Evolutionary conservation across 2,329 filamentous ascomycete genomes (phyloP).

Genomic region (Fusarium sacchari): DNA sequence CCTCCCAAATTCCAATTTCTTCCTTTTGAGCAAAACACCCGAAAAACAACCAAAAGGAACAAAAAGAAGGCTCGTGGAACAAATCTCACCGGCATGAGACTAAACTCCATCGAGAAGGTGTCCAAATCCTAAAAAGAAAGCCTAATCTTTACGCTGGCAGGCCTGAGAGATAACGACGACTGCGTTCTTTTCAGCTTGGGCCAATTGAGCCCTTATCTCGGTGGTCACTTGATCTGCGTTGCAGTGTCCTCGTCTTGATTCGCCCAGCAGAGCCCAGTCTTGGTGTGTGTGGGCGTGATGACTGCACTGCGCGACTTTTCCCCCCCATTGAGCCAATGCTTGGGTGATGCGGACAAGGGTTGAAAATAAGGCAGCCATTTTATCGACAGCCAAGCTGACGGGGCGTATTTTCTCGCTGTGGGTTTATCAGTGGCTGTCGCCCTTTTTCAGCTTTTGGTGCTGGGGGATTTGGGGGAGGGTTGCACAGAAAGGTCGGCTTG

Average conservation of each 20-base stretch:
- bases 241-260: not conserved
- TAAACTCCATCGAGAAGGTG: conserved; percentile 2
- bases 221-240: not conserved
- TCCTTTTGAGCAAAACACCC: too few species aligned
- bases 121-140: not conserved
- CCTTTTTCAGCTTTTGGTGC: not conserved
- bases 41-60: not conserved
- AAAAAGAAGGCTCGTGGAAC: conserved; percentile 3
- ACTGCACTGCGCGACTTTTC: conserved; percentile 17
- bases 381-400: not conserved
- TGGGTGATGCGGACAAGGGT: not conserved
- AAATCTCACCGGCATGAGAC: not conserved
- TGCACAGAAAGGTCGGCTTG: not conserved
- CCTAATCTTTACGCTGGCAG: not conserved
- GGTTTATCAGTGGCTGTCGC: not conserved
- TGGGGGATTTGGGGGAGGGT: not conserved
- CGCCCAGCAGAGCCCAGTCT: not conserved
- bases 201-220: not conserved
- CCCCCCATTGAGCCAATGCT: not conserved
- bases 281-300: not conserved
- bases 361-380: conserved; percentile 8
- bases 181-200: not conserved
- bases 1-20: not conserved
- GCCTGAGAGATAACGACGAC: not conserved
- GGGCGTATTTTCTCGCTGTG: not conserved